Evolutionary conservation across 2,329 filamentous ascomycete species (phyloP).

Genomic region (Phialemoniopsis sp.): DNA sequence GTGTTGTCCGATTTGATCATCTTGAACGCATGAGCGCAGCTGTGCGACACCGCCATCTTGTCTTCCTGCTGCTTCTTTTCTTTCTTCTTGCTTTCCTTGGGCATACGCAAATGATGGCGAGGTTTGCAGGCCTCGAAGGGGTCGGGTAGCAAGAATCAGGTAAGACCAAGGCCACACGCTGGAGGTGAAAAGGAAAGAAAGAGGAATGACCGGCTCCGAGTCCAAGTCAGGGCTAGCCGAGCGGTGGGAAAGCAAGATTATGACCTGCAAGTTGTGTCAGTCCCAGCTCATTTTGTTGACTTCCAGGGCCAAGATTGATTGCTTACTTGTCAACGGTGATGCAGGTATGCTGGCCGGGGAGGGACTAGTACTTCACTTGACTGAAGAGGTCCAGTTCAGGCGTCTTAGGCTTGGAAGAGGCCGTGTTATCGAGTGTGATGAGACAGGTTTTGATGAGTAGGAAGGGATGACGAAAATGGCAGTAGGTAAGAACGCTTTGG

Average conservation of each 20-base stretch:
- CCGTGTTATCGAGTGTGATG: neutral
- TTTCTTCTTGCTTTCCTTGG: neutral
- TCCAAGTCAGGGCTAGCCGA: too few relatives aligned
- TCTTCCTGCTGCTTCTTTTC: slow-evolving; percentile 4
- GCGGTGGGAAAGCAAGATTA: too few relatives aligned
- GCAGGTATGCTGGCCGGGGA: too few relatives aligned
- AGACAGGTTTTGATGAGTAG: too few relatives aligned
- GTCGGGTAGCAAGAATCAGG: neutral
- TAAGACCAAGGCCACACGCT: too few relatives aligned
- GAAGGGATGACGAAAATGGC: too few relatives aligned
- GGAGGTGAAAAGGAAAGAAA: neutral
- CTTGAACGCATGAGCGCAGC: slow-evolving; percentile 59
- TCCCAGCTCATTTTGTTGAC: too few relatives aligned
- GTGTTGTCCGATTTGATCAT: slow-evolving; percentile 65
- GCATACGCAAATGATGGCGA: slow-evolving; percentile 3
- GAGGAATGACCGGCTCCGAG: neutral
- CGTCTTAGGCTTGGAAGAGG: too few relatives aligned
- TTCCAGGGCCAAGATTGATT: too few relatives aligned
- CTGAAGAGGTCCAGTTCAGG: too few relatives aligned
- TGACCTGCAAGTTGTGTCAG: too few relatives aligned
- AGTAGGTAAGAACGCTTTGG: neutral
- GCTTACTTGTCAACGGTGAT: neutral
- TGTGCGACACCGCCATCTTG: slow-evolving; percentile 48
- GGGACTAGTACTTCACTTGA: neutral
- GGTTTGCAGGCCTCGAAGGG: neutral